Evolutionary conservation across 805 yeast genomes (phyloP).

Genomic region (Pichia eremophila): DNA sequence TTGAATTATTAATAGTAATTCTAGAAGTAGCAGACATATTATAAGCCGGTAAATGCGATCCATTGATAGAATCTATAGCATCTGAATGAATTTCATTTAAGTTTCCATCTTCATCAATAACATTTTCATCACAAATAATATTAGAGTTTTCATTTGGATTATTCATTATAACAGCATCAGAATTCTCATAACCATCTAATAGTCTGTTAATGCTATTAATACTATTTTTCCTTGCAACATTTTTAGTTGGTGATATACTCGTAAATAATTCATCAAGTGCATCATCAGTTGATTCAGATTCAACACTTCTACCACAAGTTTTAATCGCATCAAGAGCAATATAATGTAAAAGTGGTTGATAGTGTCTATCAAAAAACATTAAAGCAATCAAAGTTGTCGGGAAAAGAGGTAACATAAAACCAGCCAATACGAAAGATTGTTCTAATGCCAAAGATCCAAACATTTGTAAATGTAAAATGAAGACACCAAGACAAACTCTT

Average conservation of each 20-base stretch:
- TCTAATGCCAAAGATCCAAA: slow-evolving; percentile 55
- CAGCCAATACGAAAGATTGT: slow-evolving; percentile 42
- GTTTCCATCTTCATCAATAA: neutral
- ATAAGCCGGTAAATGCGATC: neutral
- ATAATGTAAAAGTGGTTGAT: slow-evolving; percentile 43
- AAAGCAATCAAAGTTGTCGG: slow-evolving; percentile 35
- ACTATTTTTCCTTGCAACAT: slow-evolving; percentile 6
- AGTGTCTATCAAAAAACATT: slow-evolving; percentile 45
- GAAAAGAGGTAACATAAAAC: slow-evolving; percentile 40
- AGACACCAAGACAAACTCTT: slow-evolving; percentile 44
- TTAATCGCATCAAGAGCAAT: slow-evolving; percentile 53
- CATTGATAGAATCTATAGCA: neutral
- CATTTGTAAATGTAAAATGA: slow-evolving; percentile 53
- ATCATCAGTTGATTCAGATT: slow-evolving; percentile 13
- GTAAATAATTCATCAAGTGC: slow-evolving; percentile 12
- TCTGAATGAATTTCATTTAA: neutral
- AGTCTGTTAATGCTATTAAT: slow-evolving; percentile 7
- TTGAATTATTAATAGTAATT: neutral
- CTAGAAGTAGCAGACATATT: neutral
- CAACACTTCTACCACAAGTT: slow-evolving; percentile 26
- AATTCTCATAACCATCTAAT: slow-evolving; percentile 10
- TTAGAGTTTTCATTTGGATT: slow-evolving; percentile 2
- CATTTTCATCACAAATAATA: neutral
- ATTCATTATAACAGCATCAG: slow-evolving; percentile 11
- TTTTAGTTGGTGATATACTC: neutral